Evolutionary conservation across 148 eudicot genomes (phyloP).

Genomic region (Spergularia bocconei): DNA sequence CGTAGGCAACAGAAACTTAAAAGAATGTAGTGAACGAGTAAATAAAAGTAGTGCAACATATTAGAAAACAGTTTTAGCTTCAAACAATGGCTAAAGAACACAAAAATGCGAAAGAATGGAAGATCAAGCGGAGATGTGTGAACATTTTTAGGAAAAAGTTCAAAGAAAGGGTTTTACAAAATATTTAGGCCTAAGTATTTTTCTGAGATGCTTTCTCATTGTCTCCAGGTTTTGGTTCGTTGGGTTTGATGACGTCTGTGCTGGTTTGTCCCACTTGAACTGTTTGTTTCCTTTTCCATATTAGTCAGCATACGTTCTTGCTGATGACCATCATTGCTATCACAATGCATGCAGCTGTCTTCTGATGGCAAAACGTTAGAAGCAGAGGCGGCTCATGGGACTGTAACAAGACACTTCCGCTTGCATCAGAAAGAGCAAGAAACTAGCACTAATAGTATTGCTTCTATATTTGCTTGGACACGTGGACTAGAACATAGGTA

Average conservation of each 20-base stretch:
- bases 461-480: slow-evolving; percentile 94
- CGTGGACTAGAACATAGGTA: slow-evolving; percentile 89
- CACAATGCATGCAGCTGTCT: slow-evolving; percentile 47
- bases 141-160: too few species aligned
- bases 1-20: too few species aligned
- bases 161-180: too few species aligned
- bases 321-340: slow-evolving; percentile 1
- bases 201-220: slow-evolving; percentile 2
- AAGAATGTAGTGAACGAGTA: too few species aligned
- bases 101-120: too few species aligned
- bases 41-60: too few species aligned
- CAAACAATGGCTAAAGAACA: too few species aligned
- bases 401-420: slow-evolving; percentile 83
- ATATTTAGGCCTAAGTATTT: background rate
- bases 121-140: too few species aligned
- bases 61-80: too few species aligned
- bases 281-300: background rate
- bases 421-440: slow-evolving; percentile 92
- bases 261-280: slow-evolving; percentile 42
- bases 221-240: slow-evolving; percentile 76
- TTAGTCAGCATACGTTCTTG: background rate
- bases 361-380: slow-evolving; percentile 91
- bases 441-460: slow-evolving; percentile 94
- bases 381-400: slow-evolving; percentile 96
- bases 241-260: slow-evolving; percentile 88